A percentile compares a stretch with the other conserved stretches of the same genome.
Conservation (phyloP, 2,329 filamentous ascomycete species). For the Botrytis medusae region DNA sequence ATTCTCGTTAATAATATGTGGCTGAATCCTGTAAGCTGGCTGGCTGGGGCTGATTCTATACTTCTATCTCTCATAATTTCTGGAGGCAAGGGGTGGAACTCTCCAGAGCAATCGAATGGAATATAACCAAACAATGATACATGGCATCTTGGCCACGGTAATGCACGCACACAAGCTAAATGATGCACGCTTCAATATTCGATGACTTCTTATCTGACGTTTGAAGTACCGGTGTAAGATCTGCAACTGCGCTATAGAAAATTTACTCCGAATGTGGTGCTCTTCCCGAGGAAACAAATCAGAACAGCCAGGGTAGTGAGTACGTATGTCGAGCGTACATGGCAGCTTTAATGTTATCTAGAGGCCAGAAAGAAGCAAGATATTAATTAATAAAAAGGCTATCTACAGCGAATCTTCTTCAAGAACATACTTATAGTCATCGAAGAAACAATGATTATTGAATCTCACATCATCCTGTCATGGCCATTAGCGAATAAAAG, state of each 20-base stretch:
- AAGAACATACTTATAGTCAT: not conserved
- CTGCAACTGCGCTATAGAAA: not conserved
- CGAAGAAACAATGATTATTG: not conserved
- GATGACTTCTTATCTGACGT: conserved; percentile 16
- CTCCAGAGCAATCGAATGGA: not conserved
- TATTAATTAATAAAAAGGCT: not conserved
- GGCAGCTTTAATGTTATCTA: not conserved
- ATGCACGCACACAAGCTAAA: not conserved
- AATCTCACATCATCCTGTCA: not conserved
- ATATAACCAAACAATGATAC: not conserved
- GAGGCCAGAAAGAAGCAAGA: not conserved
- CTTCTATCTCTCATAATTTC: not conserved
- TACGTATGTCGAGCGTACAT: not conserved
- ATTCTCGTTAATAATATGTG: not conserved
- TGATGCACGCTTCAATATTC: conserved; percentile 3
- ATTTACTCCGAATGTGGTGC: conserved; percentile 9
- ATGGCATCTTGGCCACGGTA: not conserved
- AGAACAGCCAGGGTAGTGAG: not conserved
- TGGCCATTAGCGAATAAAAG: not conserved
- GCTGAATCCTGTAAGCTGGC: not conserved
- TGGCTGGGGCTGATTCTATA: not conserved
- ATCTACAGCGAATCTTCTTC: not conserved
- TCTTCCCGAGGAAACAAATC: not conserved
- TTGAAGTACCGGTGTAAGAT: not conserved
- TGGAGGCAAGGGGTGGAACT: not conserved